These are phyloP conservation scores for Cercophora sp. DNA, from an alignment of 495 filamentous ascomycete genomes.

Conservation along the genomic window DNA sequence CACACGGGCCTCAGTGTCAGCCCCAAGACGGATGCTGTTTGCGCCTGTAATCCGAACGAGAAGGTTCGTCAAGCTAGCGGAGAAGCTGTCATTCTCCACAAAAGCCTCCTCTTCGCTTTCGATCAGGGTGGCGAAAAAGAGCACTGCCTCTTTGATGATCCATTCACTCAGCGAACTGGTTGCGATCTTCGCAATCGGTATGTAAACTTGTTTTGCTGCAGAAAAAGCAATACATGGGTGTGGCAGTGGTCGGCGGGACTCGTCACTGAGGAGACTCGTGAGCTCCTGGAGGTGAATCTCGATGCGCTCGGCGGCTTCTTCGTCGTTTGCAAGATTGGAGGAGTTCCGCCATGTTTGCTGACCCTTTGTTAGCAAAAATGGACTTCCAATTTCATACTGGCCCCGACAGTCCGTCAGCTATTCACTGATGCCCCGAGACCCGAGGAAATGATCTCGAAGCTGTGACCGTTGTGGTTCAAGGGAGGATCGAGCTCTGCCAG, in stretches of 20 bases:
- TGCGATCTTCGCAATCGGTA: slow-evolving; percentile 80
- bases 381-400: too few species aligned
- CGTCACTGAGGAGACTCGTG: slow-evolving; percentile 77
- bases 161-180: slow-evolving; percentile 71
- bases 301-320: slow-evolving; percentile 51
- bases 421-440: too few species aligned
- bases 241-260: slow-evolving; percentile 78
- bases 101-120: slow-evolving; percentile 96
- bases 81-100: slow-evolving; percentile 77
- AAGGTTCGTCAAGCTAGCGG: slow-evolving; percentile 75
- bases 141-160: slow-evolving; percentile 75
- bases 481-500: too few species aligned
- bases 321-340: slow-evolving; percentile 48
- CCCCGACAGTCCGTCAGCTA: background rate
- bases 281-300: slow-evolving; percentile 57
- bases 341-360: slow-evolving; percentile 79
- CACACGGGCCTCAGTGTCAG: slow-evolving; percentile 75
- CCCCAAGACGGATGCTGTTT: slow-evolving; percentile 55
- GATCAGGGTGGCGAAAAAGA: slow-evolving; percentile 81
- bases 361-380: too few species aligned
- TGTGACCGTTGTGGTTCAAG: too few species aligned
- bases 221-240: slow-evolving; percentile 86
- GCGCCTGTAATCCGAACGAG: slow-evolving; percentile 62
- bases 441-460: too few species aligned
- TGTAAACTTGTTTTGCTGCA: slow-evolving; percentile 78